These are phyloP conservation scores for Spathaspora girioi DNA, from an alignment of 805 yeast genomes.

Conservation along the genomic window DNA sequence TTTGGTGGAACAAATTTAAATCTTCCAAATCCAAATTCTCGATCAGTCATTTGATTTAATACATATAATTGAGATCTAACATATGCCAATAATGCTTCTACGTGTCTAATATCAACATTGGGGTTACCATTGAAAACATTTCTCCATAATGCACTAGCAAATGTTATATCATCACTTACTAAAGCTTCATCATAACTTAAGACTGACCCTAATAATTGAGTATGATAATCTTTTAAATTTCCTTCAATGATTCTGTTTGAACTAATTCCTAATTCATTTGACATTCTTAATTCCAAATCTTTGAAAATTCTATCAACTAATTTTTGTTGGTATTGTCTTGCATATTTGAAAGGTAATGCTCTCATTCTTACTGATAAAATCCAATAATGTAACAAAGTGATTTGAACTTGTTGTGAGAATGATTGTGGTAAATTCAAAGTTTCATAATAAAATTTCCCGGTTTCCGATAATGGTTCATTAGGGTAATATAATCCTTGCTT, in stretches of 20 bases:
- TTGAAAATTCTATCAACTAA: conserved; percentile 83
- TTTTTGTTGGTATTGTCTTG: conserved; percentile 87
- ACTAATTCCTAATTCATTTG: conserved; percentile 79
- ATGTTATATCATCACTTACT: conserved; percentile 68
- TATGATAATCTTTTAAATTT: conserved; percentile 84
- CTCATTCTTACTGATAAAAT: conserved; percentile 92
- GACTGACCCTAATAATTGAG: conserved; percentile 85
- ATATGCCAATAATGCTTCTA: conserved; percentile 88
- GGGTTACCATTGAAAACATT: conserved; percentile 84
- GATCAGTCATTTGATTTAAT: conserved; percentile 77
- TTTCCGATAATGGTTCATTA: conserved; percentile 64
- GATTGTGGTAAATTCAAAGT: conserved; percentile 79
- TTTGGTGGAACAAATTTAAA: conserved; percentile 83
- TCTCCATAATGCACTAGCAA: conserved; percentile 84
- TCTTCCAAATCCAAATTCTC: conserved; percentile 90
- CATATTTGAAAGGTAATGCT: conserved; percentile 88
- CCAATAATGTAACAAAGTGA: conserved; percentile 90
- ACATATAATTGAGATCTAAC: conserved; percentile 88
- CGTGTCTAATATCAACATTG: conserved; percentile 73
- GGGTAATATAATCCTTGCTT: conserved; percentile 76
- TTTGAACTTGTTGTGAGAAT: conserved; percentile 95
- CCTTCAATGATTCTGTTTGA: conserved; percentile 80
- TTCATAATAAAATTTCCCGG: conserved; percentile 83
- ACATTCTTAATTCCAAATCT: conserved; percentile 83
- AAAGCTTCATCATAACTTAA: conserved; percentile 93